Evolutionary conservation across 371 early-diverging fungal genomes (phyloP), one percentile per base, ranked within the genome.

Genomic region (Mucor mucedo): DNA sequence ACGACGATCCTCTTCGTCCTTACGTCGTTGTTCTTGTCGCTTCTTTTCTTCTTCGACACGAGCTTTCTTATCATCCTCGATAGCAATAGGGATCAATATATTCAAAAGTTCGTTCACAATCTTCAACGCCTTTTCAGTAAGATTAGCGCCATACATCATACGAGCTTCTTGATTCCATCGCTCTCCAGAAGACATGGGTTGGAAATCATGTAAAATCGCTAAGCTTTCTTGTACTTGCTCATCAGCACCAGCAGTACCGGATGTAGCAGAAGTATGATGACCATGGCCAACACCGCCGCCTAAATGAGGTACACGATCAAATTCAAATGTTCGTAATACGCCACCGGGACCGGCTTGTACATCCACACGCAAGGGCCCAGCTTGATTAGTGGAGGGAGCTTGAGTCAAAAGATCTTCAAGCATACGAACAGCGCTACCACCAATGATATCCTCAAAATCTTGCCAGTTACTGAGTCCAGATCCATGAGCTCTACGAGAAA

Each of bases 141-240:
- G 76, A 7, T 80, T 60, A 8, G 72, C 62, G 4, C 95, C 94
- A 71, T 87, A 93, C 84, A 93, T 78, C 85, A 95, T 83, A 10
- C 89, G 86, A 13, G 88, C 90, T 73, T 96, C 96, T 70, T 95
- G 93, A 27, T 84, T 80, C 96, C 96, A 96, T 2, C 98, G 87
- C 66, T 95, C 93, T 14, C 79, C 62, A 1, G 93, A 91, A 4
- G 87, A 78, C 83, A 89, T 77, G 5, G 93, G 92, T 49, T 81
- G 84, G 73, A 89, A 92, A 33, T 88, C 86, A 52, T 90, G 87
- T 8, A 89, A 78, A 4, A 86, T 75, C 4, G 84, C 62, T 44
- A 87, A 71, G 35, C 84, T 74, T 38, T 85, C 84, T 33, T 73
- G 68, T 2, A 60, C 62, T 28, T 75, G 75, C 41, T 71, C 63